Evolutionary conservation across 2,329 filamentous ascomycete genomes (phyloP).

Genomic region (Alternaria infectoria): DNA sequence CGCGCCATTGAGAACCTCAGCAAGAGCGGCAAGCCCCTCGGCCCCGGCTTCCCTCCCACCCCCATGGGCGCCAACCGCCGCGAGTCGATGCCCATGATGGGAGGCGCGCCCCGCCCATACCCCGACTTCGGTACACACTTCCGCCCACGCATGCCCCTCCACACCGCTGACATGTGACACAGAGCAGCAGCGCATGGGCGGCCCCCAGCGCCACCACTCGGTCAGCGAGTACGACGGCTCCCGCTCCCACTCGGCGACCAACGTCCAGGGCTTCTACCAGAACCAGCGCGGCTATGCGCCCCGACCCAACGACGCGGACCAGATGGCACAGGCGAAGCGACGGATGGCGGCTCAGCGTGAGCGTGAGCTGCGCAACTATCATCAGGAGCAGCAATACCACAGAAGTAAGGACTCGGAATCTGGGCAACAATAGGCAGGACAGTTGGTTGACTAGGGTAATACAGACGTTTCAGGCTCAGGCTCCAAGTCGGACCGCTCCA

Average conservation of each 20-base stretch:
- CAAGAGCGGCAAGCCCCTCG: conserved; percentile 95
- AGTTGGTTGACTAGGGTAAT: conserved; percentile 63
- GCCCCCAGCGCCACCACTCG: conserved; percentile 78
- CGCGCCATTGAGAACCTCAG: conserved; percentile 93
- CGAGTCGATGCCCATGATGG: conserved; percentile 76
- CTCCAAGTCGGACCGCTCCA: conserved; percentile 82
- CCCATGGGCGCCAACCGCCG: conserved; percentile 67
- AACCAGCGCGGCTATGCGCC: conserved; percentile 82
- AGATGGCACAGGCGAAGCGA: conserved; percentile 99
- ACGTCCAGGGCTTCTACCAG: conserved; percentile 93
- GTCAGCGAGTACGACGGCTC: conserved; percentile 82
- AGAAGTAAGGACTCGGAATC: conserved; percentile 90
- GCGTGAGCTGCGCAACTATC: conserved; percentile 98
- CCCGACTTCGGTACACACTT: conserved; percentile 63
- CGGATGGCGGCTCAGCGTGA: conserved; percentile 99
- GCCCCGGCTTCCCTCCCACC: conserved; percentile 33
- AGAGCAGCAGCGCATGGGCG: conserved; percentile 70
- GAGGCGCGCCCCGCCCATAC: conserved; percentile 59
- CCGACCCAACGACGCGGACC: conserved; percentile 90
- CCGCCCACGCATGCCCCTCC: background rate
- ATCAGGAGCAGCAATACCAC: conserved; percentile 99
- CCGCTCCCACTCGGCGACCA: conserved; percentile 74
- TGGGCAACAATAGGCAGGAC: conserved; percentile 65
- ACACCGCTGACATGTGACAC: conserved; percentile 17
- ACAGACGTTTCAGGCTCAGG: conserved; percentile 72